Percentiles rank a stretch among this genome's conserved stretches.
These are phyloP conservation scores for Blastobotrys malaysiensis DNA, from an alignment of 1,139 yeast species.

Conservation along the genomic window DNA sequence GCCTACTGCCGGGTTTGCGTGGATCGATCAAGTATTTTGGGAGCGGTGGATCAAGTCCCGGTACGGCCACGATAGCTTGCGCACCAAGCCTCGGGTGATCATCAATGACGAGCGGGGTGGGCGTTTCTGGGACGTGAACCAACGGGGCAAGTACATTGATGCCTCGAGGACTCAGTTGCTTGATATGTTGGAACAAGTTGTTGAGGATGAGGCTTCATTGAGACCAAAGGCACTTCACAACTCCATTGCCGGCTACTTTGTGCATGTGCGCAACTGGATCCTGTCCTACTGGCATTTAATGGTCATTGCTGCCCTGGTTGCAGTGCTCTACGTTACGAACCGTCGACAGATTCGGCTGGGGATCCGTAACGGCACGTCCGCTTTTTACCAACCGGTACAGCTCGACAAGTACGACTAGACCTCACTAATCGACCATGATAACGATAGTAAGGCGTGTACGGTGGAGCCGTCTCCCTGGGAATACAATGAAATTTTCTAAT, in stretches of 20 bases:
- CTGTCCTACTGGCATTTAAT: constrained; percentile 9
- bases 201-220: constrained; percentile 23
- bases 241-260: constrained; percentile 19
- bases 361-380: background rate
- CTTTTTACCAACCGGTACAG: background rate
- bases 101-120: constrained; percentile 29
- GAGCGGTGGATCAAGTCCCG: constrained; percentile 33
- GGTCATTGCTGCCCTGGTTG: constrained; percentile 5
- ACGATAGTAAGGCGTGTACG: background rate
- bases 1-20: constrained; percentile 34
- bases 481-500: background rate
- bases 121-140: constrained; percentile 31
- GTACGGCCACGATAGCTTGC: constrained; percentile 25
- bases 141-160: constrained; percentile 24
- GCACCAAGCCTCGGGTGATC: constrained; percentile 24
- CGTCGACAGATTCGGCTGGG: background rate
- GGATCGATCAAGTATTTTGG: constrained; percentile 37
- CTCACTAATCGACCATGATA: background rate
- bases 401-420: background rate
- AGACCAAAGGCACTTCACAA: constrained; percentile 24
- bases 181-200: constrained; percentile 26
- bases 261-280: constrained; percentile 10
- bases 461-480: background rate
- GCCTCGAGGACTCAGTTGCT: constrained; percentile 27
- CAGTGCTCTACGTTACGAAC: constrained; percentile 2